These are phyloP conservation scores for Pyricularia pennisetigena DNA, from an alignment of 2,329 filamentous ascomycete species.

Conservation along the genomic window DNA sequence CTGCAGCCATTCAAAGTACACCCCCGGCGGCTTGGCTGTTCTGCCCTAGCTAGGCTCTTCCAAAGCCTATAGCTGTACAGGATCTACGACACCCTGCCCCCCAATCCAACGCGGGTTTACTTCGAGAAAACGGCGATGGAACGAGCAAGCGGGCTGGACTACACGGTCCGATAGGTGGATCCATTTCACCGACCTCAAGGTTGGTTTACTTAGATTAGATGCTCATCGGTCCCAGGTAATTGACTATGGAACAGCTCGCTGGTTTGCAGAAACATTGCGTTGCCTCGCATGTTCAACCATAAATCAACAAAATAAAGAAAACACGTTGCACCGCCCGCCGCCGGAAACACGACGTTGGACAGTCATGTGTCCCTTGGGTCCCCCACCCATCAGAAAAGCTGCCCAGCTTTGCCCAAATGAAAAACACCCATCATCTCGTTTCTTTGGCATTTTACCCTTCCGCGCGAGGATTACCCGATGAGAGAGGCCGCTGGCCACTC, in stretches of 20 bases:
- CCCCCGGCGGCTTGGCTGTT: background rate
- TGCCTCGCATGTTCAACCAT: background rate
- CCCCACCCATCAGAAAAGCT: background rate
- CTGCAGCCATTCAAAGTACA: background rate
- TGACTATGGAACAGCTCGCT: background rate
- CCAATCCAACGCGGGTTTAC: background rate
- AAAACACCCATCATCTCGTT: background rate
- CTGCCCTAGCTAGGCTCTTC: background rate
- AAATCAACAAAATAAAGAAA: background rate
- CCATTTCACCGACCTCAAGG: background rate
- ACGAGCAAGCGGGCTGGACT: background rate
- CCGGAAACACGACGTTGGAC: background rate
- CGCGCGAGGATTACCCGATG: background rate
- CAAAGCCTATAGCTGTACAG: background rate
- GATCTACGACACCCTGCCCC: background rate
- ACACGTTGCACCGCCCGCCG: background rate
- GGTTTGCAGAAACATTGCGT: background rate
- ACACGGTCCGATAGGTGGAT: conserved; percentile 1
- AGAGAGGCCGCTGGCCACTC: background rate
- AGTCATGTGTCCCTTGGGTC: background rate
- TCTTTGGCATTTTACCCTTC: background rate
- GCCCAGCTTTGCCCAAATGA: background rate
- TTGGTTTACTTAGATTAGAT: background rate
- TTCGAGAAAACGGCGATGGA: background rate
- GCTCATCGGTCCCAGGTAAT: background rate